Evolutionary conservation across 208 protist genomes (phyloP), one percentile per base, ranked within the genome.

Genomic region (Naegleria fowleri): DNA sequence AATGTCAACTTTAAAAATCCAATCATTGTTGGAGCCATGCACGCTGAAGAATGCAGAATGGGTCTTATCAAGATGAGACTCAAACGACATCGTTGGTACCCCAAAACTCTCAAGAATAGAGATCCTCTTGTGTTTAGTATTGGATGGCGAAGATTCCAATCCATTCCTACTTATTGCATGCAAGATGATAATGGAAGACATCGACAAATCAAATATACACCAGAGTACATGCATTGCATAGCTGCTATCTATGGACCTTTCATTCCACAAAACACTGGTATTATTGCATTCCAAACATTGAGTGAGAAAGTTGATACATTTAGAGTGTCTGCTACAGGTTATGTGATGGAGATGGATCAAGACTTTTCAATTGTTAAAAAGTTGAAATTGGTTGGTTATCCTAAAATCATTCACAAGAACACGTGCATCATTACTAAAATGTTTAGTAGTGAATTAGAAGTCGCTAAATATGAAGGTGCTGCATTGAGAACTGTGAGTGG

Each of bases 121-220:
- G 99, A 99, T 93, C 99, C 99, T 52, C 91, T 99, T 16, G 94
- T 99, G 55, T 92, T 99, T 7, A 99, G 98, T 58, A 95, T 99
- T 92, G 99, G 99, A 33, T 99, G 99, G 99, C 94, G 99, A 5
- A 95, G 99, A 83, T 99, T 99, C 94, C 99, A 98, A 94, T 93
- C 95, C 0, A 92, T 97, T 40, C 97, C 97, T 33, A 95, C 98
- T 88, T 98, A 97, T 92, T 96, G 96, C 79, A 96, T 97, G 41
- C 96, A 99, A 93, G 98, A 99, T 91, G 95, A 97, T 58, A 99
- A 99, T 92, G 96, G 96, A 33, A 95, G 98, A 39, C 95, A 97
- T 91, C 95, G 98, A 19, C 97, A 99, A 93, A 94, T 99, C 33
- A 99, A 99, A 94, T 99, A 99, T 95, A 99, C 99, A 11, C 99